These are phyloP conservation scores for Periglandula ipomoeae DNA, from an alignment of 2,329 filamentous ascomycete species.

Conservation along the genomic window DNA sequence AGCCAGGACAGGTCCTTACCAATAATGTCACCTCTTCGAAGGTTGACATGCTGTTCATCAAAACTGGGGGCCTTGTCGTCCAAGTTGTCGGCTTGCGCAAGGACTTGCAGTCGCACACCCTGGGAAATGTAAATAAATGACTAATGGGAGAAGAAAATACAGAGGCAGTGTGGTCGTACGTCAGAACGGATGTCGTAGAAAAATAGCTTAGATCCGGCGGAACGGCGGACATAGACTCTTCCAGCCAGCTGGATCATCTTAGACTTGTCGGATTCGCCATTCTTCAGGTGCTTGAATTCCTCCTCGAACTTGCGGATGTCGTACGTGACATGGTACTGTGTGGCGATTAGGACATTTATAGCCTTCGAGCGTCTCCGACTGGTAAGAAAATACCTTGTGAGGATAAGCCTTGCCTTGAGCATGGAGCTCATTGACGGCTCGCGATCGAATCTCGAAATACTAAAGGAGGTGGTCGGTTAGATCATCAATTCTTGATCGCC, in stretches of 20 bases:
- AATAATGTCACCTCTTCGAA: constrained; percentile 88
- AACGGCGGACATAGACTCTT: constrained; percentile 81
- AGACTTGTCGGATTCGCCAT: constrained; percentile 72
- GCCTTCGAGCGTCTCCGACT: neutral
- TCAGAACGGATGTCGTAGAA: constrained; percentile 65
- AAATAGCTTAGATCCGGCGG: constrained; percentile 72
- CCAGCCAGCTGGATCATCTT: constrained; percentile 70
- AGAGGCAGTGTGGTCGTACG: constrained; percentile 9
- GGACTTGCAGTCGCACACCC: constrained; percentile 70
- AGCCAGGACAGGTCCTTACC: constrained; percentile 34
- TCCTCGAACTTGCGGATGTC: constrained; percentile 72
- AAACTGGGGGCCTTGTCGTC: constrained; percentile 59
- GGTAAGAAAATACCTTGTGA: constrained; percentile 48
- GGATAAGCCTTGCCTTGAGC: constrained; percentile 54
- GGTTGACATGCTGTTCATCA: constrained; percentile 77
- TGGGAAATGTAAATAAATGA: constrained; percentile 13
- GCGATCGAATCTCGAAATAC: constrained; percentile 94
- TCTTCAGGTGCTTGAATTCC: constrained; percentile 74
- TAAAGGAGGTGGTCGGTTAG: constrained; percentile 6
- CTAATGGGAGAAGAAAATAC: neutral
- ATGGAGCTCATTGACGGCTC: constrained; percentile 49
- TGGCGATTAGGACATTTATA: neutral
- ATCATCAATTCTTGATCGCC: neutral
- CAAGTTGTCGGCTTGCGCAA: constrained; percentile 79
- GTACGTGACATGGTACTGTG: constrained; percentile 70